Evolutionary conservation across 2,329 filamentous ascomycete genomes (phyloP), one percentile per base, ranked within the genome.

Genomic region (Lachnellula subtilissima): DNA sequence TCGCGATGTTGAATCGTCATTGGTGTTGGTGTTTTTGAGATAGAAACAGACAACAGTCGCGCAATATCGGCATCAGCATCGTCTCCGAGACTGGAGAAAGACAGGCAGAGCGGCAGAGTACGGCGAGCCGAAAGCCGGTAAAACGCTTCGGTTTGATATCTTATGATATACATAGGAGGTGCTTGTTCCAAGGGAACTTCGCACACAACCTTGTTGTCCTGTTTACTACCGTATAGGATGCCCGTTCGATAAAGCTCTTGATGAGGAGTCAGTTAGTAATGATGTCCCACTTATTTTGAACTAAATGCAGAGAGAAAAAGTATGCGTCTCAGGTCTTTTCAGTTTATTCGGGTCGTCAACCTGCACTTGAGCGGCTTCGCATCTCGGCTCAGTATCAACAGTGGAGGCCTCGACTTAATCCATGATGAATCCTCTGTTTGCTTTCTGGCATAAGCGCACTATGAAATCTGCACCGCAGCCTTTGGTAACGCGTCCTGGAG

Each of bases 281-380:
- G 22, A 19, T 14, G 40, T 19, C 12, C 50, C n/a, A 4, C 12
- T 7, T 23, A 12, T 19, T 19, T 17, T 17, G 11, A 8, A 19
- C 9, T 7, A 19, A 45, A 22, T 23, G 19, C 5, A 4, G 7
- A 9, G 17, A 32, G 37, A 54, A 32, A n/a, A 42, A 46, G 48
- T 48, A 61, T 54, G 56, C 64, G 76, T 76, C 78, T 89, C 86
- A 88, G 86, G 80, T 88, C 85, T 89, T 88, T 88, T 87, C 84
- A 88, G 84, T 87, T 82, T 79, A 69, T 71, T 53, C 56, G 51
- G 64, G 69, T 72, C 73, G 64, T 74, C 73, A 75, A 58, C 55
- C 70, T 69, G 70, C 69, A 59, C 63, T 66, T 61, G 45, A 58
- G 66, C 71, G 69, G 69, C 59, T 70, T 69, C 60, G 64, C 39